phyloP scores from a whole-genome alignment of 371 early-diverging fungal genomes.

The Mortierella sp. region DNA sequence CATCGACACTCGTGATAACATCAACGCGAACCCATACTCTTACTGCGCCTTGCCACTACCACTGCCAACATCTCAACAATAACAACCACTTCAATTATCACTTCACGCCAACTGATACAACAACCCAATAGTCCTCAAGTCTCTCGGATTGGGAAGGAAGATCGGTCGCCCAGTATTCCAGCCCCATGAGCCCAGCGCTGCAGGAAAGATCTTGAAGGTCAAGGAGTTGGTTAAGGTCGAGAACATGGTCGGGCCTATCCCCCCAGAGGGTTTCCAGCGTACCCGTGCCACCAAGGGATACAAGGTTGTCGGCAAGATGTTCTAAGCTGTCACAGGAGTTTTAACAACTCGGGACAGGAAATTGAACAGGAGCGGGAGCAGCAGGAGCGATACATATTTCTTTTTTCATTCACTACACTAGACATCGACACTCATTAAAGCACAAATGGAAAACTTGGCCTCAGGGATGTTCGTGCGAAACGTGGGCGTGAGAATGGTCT shows the following conservation, averaged over 20 bases:
- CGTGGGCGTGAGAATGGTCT: too few species aligned
- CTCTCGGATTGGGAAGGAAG: conserved; percentile 67
- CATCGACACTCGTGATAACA: not conserved
- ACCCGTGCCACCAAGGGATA: conserved; percentile 67
- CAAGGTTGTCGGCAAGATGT: conserved; percentile 68
- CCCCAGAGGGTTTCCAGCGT: conserved; percentile 61
- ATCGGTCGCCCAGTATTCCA: conserved; percentile 73
- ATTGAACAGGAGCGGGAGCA: not conserved
- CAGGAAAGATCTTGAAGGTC: conserved; percentile 84
- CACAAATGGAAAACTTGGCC: not conserved
- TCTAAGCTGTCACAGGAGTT: conserved; percentile 27
- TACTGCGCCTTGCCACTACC: not conserved
- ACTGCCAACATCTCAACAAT: not conserved
- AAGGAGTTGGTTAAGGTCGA: conserved; percentile 86
- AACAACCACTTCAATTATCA: not conserved
- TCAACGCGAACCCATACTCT: not conserved
- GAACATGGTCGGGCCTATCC: conserved; percentile 69
- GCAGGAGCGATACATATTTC: not conserved
- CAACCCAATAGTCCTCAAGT: conserved; percentile 60
- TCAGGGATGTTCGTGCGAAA: too few species aligned
- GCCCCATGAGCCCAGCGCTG: conserved; percentile 72
- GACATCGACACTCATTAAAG: not conserved
- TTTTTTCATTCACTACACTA: not conserved
- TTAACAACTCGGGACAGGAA: not conserved
- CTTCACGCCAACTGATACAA: not conserved